Percentiles rank a stretch among this genome's conserved stretches.
phyloP scores from a whole-genome alignment of 208 protist species.

The Leishmania turanica region DNA sequence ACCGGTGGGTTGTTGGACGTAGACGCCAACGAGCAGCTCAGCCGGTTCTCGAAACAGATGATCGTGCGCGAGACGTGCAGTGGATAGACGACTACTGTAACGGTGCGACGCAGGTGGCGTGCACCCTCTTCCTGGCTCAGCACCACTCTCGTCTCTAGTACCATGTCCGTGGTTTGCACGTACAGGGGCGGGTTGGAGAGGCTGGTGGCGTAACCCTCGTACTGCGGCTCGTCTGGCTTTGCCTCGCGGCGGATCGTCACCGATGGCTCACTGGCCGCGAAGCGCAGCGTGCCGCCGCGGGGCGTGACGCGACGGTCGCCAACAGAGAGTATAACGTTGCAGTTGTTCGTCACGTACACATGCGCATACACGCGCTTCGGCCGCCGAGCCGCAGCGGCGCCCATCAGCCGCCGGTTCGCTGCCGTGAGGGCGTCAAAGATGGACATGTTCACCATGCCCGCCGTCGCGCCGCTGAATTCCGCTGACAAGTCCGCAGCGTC shows the following conservation, averaged over 20 bases:
- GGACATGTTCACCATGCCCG: constrained; percentile 22
- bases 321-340: constrained; percentile 41
- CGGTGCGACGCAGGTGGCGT: constrained; percentile 50
- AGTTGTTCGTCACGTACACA: constrained; percentile 62
- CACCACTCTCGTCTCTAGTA: constrained; percentile 60
- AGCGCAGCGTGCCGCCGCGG: constrained; percentile 46
- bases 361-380: constrained; percentile 38
- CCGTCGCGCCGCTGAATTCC: constrained; percentile 8
- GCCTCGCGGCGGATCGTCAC: constrained; percentile 34
- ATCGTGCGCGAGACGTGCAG: constrained; percentile 64
- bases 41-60: constrained; percentile 80
- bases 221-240: constrained; percentile 17
- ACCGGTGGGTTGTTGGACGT: constrained; percentile 34
- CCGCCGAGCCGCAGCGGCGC: neutral
- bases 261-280: constrained; percentile 31
- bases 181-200: constrained; percentile 65
- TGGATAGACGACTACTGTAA: constrained; percentile 65
- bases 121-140: constrained; percentile 37
- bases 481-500: constrained; percentile 9
- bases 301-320: constrained; percentile 37
- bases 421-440: constrained; percentile 36
- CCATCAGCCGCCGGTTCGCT: constrained; percentile 13
- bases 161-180: constrained; percentile 49
- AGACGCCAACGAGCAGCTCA: constrained; percentile 42
- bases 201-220: constrained; percentile 43